phyloP scores from a whole-genome alignment of 108 stramenopile genomes.

The Nitzschia sp. region DNA sequence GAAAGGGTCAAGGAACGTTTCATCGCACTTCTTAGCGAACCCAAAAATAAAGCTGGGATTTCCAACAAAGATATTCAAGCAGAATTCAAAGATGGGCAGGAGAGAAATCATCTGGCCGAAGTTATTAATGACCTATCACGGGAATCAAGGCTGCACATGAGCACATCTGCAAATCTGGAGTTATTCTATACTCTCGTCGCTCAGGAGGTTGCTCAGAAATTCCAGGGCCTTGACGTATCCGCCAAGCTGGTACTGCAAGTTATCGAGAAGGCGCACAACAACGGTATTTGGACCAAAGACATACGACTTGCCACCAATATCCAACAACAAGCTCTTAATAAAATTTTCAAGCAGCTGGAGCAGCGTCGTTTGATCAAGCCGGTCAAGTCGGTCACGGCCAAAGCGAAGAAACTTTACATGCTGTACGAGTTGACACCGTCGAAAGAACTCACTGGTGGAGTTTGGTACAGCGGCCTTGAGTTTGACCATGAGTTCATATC shows the following conservation, averaged over 20 bases:
- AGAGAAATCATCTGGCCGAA: conserved; percentile 54
- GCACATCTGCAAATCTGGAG: conserved; percentile 51
- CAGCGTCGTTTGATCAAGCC: conserved; percentile 91
- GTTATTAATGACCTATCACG: conserved; percentile 78
- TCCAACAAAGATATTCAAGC: conserved; percentile 71
- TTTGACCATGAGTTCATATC: conserved; percentile 98
- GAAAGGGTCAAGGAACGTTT: conserved; percentile 61
- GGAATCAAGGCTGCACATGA: conserved; percentile 72
- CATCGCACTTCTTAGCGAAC: conserved; percentile 47
- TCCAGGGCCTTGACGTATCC: conserved; percentile 76
- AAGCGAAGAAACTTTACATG: conserved; percentile 98
- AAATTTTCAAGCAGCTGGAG: conserved; percentile 94
- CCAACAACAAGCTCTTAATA: conserved; percentile 89
- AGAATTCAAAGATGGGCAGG: conserved; percentile 42
- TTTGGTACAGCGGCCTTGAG: conserved; percentile 96
- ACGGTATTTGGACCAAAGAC: conserved; percentile 98
- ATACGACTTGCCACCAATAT: conserved; percentile 88
- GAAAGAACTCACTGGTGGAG: conserved; percentile 97
- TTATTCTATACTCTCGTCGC: conserved; percentile 72
- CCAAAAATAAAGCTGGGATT: conserved; percentile 47
- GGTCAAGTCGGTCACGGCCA: conserved; percentile 93
- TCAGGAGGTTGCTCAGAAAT: conserved; percentile 67
- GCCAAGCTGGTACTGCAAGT: conserved; percentile 91
- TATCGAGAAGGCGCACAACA: conserved; percentile 88
- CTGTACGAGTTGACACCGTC: conserved; percentile 91